Conservation (phyloP, 495 filamentous ascomycete species). For the Ramalina intermedia region DNA sequence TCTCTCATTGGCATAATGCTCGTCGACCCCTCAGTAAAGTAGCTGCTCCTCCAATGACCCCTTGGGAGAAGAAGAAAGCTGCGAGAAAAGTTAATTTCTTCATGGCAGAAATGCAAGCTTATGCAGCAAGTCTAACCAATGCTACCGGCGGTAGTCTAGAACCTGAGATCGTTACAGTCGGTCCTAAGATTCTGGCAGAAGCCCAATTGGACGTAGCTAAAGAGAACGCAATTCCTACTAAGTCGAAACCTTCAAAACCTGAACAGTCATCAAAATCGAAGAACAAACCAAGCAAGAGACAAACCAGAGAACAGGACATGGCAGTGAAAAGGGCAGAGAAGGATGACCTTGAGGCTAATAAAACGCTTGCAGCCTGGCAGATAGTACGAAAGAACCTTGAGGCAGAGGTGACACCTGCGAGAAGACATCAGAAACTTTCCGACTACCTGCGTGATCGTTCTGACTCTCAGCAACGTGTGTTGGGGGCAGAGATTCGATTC, state of each 20-base stretch:
- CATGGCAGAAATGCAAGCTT: slow-evolving; percentile 48
- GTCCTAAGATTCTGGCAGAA: slow-evolving; percentile 7
- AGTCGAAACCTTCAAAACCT: slow-evolving; percentile 13
- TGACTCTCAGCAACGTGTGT: slow-evolving; percentile 8
- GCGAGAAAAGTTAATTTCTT: slow-evolving; percentile 34
- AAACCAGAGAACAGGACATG: slow-evolving; percentile 6
- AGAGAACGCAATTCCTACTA: slow-evolving; percentile 14
- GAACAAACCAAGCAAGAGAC: slow-evolving; percentile 17
- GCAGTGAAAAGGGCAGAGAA: slow-evolving; percentile 26
- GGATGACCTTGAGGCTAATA: slow-evolving; percentile 16
- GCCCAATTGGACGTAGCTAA: slow-evolving; percentile 10
- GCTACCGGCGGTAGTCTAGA: slow-evolving; percentile 46
- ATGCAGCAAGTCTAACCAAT: slow-evolving; percentile 58
- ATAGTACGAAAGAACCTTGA: slow-evolving; percentile 19
- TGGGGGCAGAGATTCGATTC: slow-evolving; percentile 24
- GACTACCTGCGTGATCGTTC: slow-evolving; percentile 21
- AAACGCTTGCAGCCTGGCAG: slow-evolving; percentile 21
- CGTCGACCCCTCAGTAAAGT: slow-evolving; percentile 35
- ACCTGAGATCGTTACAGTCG: slow-evolving; percentile 42
- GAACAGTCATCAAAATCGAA: background rate
- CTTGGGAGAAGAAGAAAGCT: slow-evolving; percentile 17
- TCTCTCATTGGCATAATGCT: slow-evolving; percentile 52
- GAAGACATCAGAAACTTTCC: slow-evolving; percentile 18
- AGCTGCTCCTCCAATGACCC: slow-evolving; percentile 4
- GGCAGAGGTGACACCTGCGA: slow-evolving; percentile 13